phyloP scores from a whole-genome alignment of 2,329 filamentous ascomycete genomes.

The Chaetomiaceae sp. region DNA sequence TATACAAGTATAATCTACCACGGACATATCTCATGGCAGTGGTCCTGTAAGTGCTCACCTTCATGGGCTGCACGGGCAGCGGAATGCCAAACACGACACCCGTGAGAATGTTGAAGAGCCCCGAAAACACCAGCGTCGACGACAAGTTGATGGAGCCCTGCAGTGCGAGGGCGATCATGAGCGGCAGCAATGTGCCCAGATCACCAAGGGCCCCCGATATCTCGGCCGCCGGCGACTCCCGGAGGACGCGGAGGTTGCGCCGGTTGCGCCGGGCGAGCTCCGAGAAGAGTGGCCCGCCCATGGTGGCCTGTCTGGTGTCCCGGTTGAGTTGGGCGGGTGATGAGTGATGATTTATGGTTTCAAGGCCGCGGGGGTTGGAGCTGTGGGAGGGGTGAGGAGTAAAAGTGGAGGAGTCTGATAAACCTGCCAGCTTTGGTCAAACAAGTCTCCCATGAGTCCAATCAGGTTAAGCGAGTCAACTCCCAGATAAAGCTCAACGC shows the following conservation, averaged over 20 bases:
- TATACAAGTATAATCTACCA: no score
- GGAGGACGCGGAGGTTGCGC: conserved; percentile 47
- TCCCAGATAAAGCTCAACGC: no score
- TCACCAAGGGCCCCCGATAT: conserved; percentile 85
- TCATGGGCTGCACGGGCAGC: conserved; percentile 85
- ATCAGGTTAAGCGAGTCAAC: no score
- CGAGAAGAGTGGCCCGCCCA: not conserved
- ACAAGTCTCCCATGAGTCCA: no score
- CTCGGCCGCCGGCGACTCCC: conserved; percentile 55
- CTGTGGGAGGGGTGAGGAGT: not conserved
- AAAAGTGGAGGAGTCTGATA: not conserved
- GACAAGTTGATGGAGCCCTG: conserved; percentile 75
- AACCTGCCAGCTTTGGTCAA: no score
- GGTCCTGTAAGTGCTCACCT: conserved; percentile 32
- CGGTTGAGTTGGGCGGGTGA: no score
- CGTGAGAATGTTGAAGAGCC: conserved; percentile 78
- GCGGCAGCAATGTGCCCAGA: conserved; percentile 80
- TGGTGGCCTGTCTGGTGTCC: no score
- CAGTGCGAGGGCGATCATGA: conserved; percentile 79
- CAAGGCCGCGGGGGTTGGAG: no score
- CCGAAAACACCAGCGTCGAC: conserved; percentile 82
- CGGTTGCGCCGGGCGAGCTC: conserved; percentile 33
- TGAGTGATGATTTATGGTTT: no score
- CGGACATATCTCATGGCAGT: no score
- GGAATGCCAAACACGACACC: conserved; percentile 82